These are phyloP conservation scores for Cercospora zeae-maydis DNA, from an alignment of 2,329 filamentous ascomycete species.

Conservation along the genomic window DNA sequence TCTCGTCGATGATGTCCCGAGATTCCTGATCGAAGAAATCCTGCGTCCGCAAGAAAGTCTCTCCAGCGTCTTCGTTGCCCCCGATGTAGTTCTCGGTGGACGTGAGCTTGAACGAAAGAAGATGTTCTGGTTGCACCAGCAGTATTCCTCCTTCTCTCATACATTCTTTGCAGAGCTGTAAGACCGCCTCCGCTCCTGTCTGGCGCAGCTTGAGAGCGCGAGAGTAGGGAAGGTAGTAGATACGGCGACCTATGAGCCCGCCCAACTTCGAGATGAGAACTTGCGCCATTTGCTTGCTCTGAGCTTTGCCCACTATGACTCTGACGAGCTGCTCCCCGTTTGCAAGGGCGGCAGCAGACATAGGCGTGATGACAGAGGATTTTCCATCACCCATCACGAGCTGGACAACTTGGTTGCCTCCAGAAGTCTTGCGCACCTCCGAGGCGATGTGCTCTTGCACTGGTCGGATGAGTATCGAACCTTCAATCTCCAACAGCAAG, in stretches of 20 bases:
- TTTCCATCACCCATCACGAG: conserved; percentile 72
- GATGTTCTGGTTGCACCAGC: conserved; percentile 59
- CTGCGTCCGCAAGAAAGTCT: conserved; percentile 51
- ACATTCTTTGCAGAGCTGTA: conserved; percentile 43
- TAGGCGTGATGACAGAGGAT: conserved; percentile 65
- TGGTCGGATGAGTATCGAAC: conserved; percentile 58
- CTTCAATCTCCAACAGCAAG: conserved; percentile 64
- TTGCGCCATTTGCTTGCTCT: conserved; percentile 57
- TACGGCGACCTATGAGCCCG: conserved; percentile 51
- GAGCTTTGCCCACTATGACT: conserved; percentile 54
- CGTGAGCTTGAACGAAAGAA: conserved; percentile 62
- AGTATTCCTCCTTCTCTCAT: conserved; percentile 51
- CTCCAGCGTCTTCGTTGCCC: conserved; percentile 41
- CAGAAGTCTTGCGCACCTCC: conserved; percentile 54
- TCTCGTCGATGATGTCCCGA: conserved; percentile 65
- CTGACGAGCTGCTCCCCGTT: conserved; percentile 47
- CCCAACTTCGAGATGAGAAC: conserved; percentile 55
- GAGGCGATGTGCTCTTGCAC: conserved; percentile 61
- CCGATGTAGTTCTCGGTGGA: conserved; percentile 57
- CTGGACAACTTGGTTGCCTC: conserved; percentile 56
- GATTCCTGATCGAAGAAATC: conserved; percentile 48
- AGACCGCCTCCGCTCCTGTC: conserved; percentile 35
- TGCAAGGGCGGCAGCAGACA: conserved; percentile 50
- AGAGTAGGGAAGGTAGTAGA: conserved; percentile 58
- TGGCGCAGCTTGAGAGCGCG: conserved; percentile 44